Percentiles rank a stretch among this genome's conserved stretches.
phyloP scores from a whole-genome alignment of 116 monocot species.

The Iris pallida region DNA sequence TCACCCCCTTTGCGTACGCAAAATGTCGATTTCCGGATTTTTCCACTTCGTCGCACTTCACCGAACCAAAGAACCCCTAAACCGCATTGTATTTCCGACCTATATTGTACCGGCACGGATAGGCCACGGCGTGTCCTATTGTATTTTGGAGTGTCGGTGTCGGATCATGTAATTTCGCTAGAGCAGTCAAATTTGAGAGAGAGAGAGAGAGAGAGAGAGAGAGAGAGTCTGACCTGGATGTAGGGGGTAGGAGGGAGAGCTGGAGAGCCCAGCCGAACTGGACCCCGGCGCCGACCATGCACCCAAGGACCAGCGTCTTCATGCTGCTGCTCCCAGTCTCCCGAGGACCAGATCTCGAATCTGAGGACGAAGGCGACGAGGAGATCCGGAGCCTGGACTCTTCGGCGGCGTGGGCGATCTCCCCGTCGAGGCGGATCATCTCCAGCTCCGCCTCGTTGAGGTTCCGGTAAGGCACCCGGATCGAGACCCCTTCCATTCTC shows the following conservation, averaged over 20 bases:
- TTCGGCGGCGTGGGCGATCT: slow-evolving; percentile 13
- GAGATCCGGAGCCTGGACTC: slow-evolving; percentile 9
- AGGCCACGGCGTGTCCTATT: too few relatives aligned
- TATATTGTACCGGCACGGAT: too few relatives aligned
- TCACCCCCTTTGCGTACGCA: too few relatives aligned
- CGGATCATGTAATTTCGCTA: too few relatives aligned
- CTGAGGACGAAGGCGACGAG: slow-evolving; percentile 19
- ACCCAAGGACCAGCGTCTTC: slow-evolving; percentile 68
- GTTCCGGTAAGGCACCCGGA: slow-evolving; percentile 75
- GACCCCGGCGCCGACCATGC: slow-evolving; percentile 84
- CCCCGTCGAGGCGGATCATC: slow-evolving; percentile 38
- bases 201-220: neutral
- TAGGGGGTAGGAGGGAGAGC: slow-evolving; percentile 92
- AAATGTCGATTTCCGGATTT: too few relatives aligned
- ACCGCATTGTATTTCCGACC: neutral
- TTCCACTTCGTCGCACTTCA: too few relatives aligned
- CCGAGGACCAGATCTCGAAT: neutral
- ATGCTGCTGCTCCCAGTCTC: slow-evolving; percentile 16
- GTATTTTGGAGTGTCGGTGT: too few relatives aligned
- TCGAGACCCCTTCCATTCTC: slow-evolving; percentile 35
- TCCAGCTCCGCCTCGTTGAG: slow-evolving; percentile 66
- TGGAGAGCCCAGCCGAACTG: slow-evolving; percentile 99
- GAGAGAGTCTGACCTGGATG: slow-evolving; percentile 60
- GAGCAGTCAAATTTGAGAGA: neutral
- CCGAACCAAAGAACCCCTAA: neutral